Evolutionary conservation across 2,329 filamentous ascomycete species (phyloP).

Genomic region (Fusarium concolor): DNA sequence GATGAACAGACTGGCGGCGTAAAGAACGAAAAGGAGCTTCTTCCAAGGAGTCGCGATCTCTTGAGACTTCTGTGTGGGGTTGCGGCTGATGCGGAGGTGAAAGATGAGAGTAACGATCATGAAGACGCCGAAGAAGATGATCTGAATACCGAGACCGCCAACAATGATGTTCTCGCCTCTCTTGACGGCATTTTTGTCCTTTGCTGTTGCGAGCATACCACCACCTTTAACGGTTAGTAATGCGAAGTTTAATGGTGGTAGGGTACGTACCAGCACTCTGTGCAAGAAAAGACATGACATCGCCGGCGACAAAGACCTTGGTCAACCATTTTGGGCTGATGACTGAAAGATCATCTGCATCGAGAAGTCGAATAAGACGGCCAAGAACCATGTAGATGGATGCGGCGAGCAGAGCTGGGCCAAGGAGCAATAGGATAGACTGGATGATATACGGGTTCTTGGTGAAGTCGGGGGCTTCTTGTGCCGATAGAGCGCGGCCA

Average conservation of each 20-base stretch:
- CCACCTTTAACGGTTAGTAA: constrained; percentile 33
- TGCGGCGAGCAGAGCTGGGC: constrained; percentile 58
- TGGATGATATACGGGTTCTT: constrained; percentile 56
- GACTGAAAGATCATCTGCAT: constrained; percentile 55
- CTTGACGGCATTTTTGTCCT: constrained; percentile 44
- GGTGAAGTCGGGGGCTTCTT: constrained; percentile 53
- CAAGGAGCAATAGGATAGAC: constrained; percentile 52
- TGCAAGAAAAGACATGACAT: constrained; percentile 59
- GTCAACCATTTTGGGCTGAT: constrained; percentile 60
- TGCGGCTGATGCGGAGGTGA: constrained; percentile 50
- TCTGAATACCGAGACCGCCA: constrained; percentile 64
- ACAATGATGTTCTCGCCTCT: constrained; percentile 62
- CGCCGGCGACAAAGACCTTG: constrained; percentile 62
- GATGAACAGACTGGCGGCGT: constrained; percentile 50
- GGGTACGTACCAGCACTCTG: constrained; percentile 44
- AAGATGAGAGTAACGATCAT: constrained; percentile 60
- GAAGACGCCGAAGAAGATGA: constrained; percentile 67
- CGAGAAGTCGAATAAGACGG: constrained; percentile 53
- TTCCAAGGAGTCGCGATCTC: constrained; percentile 47
- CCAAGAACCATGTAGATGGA: constrained; percentile 62
- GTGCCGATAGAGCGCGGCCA: constrained; percentile 60
- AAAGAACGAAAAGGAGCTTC: constrained; percentile 47
- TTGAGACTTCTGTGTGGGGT: constrained; percentile 30
- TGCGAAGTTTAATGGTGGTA: background rate
- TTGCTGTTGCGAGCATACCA: constrained; percentile 43